Evolutionary conservation across 2,329 filamentous ascomycete genomes (phyloP), one percentile per base, ranked within the genome.

Genomic region (Xylariaceae sp.): DNA sequence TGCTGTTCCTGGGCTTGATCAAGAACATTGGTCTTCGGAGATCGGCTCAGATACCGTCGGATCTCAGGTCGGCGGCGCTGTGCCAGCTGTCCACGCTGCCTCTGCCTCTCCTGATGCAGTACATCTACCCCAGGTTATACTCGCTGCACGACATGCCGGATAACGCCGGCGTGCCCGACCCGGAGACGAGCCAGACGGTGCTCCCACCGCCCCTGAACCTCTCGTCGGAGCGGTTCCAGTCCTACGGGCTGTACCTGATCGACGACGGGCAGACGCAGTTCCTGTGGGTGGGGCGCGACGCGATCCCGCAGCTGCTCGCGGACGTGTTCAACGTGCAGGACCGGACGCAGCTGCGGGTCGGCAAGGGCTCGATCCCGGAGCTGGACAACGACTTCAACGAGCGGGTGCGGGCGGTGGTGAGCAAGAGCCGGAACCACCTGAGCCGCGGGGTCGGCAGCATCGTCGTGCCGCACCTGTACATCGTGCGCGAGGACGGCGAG

Each of bases 181-280:
- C 81, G 19, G 76, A 84, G 54, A 94, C 86, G 3, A 89, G 87
- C 50, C 85, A 93, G 52, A 95, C 94, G 43, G 72, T 86, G 31
- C 77, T 98, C 35, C 92, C 92, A 16, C 86, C 85, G 4, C 71
- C 85, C 0, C 54, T 86, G 51, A 95, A 95, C 58, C 72, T 96
- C 37, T 88, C 87, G 3, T 94, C 89, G 1, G 87, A 90, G 58
- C 77, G 83, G 29, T 75, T 98, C 31, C 85, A 87, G 3, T 76
- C 88, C 1, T 94, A 93, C 54, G 92, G 92, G 18, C 67, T 98
- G 13, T 98, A 98, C 60, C 74, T 98, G 37, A 92, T 98, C 50
- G 92, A 98, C 51, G 92, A 98, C 53, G 89, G 89, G 3, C 90
- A 95, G 61, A 95, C 87, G 5, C 92, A 98, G 58, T 98, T 98